Base-by-base conservation (phyloP, 306 rosid species). In the Rosa persica region DNA sequence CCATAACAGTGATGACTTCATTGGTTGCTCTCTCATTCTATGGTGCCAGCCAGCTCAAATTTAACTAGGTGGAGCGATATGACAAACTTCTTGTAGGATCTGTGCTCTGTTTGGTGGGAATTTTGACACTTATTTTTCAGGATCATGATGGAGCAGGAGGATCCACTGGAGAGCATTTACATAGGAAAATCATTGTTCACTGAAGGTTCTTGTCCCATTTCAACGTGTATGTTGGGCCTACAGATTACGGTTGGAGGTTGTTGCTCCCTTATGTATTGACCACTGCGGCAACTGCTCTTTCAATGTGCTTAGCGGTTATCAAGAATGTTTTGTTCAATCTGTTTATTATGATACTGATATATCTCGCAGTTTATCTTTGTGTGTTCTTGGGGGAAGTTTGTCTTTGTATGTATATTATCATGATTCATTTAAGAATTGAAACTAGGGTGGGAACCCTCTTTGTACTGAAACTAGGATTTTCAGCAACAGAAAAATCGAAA, bases 41-140 rank as follows among this genome's bases (percentile, higher is more conserved):
- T n/a, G 97, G 97, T 34, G 98, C 98, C 6, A 87, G 98, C 81
- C 97, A 94, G 87, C 86, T 94, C 72, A 94, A 94, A 88, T 94
- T 94, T 88, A 97, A 94, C 58, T 94, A 97, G 97, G 97, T 94
- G 77, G 98, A 94, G 90, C 90, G 93, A 7, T 92, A 94, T 39
- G 98, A 94, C 89, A 94, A 90, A 75, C 97, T 88, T 82, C 97
- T 94, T 40, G 98, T 94, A 42, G 98, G 98, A 71, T 89, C 93
- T 1, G 97, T 92, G 72, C 81, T 94, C 61, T 92, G 97, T 75
- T 75, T 92, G 76, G 97, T 94, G 2, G 98, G 98, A 86, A 20
- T 94, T 8, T 81, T 94, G 86, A 94, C 98, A 19, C 89, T 94
- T 57, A 34, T 92, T 75, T 94, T 94, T 52, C 96, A 89, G 60